Evolutionary conservation across 352 stramenopile species (phyloP).

Genomic region (Phytophthora tentaculata): DNA sequence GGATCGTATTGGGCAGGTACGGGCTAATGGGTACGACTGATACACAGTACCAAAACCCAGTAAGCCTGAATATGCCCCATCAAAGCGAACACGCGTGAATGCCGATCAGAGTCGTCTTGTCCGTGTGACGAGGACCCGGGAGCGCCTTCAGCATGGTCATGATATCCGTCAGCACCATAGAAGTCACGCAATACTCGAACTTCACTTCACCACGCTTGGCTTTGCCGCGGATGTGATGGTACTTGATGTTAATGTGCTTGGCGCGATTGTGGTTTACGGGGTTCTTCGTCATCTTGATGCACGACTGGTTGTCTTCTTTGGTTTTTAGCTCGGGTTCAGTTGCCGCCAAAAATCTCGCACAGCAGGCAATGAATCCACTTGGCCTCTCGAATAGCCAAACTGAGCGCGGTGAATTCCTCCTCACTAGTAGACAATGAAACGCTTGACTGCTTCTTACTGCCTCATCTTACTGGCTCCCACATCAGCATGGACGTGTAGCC

Average conservation of each 20-base stretch:
- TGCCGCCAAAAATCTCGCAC: slow-evolving; percentile 11
- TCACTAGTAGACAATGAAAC: slow-evolving; percentile 16
- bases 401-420: slow-evolving; percentile 13
- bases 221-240: background rate
- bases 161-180: background rate
- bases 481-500: slow-evolving; percentile 2
- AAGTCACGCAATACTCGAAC: background rate
- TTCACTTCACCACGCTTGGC: background rate
- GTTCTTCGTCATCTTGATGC: slow-evolving; percentile 7
- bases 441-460: slow-evolving; percentile 5
- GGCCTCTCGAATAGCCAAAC: slow-evolving; percentile 6
- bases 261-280: background rate
- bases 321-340: slow-evolving; percentile 12
- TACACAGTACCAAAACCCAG: too few species aligned
- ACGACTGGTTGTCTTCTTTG: slow-evolving; percentile 14
- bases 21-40: too few species aligned
- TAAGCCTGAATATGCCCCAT: too few species aligned
- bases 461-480: background rate
- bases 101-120: too few species aligned
- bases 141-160: background rate
- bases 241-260: background rate
- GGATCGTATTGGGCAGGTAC: too few species aligned
- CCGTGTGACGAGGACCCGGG: too few species aligned
- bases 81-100: too few species aligned
- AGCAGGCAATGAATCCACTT: slow-evolving; percentile 1